phyloP scores from a whole-genome alignment of 495 filamentous ascomycete species.

The Daldinia decipiens region DNA sequence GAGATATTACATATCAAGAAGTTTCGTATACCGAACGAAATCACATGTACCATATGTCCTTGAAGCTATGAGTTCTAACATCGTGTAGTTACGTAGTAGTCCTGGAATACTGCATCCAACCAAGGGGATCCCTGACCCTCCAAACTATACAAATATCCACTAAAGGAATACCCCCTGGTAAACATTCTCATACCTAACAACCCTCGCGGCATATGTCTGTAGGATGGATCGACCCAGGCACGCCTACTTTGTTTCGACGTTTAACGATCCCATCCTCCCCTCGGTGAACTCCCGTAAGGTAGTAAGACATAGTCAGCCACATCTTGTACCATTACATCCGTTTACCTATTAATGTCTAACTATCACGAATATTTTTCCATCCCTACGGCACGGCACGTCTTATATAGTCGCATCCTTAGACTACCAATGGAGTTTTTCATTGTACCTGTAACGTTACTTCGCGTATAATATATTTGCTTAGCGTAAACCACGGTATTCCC shows the following conservation, averaged over 20 bases:
- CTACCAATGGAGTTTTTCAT: not conserved
- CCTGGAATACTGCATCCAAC: not conserved
- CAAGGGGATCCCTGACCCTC: not conserved
- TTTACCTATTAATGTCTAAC: not conserved
- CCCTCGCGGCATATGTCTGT: not conserved
- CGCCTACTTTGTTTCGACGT: constrained; percentile 1
- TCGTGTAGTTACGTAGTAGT: not conserved
- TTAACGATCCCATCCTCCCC: not conserved
- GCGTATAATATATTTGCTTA: not conserved
- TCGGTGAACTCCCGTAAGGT: not conserved
- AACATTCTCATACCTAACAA: not conserved
- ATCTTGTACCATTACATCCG: not conserved
- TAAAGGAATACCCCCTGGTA: not conserved
- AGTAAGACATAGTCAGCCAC: not conserved
- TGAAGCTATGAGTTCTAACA: not conserved
- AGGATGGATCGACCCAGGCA: not conserved
- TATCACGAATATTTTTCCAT: not conserved
- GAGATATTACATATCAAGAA: not conserved
- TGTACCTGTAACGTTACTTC: not conserved
- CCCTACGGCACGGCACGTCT: not conserved
- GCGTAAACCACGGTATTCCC: not conserved
- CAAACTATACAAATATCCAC: not conserved
- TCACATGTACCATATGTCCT: not conserved
- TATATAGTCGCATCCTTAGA: too few species aligned
- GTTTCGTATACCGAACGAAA: not conserved